phyloP scores from a whole-genome alignment of 176 grass and related monocot species.

The Oryza coarctata region DNA sequence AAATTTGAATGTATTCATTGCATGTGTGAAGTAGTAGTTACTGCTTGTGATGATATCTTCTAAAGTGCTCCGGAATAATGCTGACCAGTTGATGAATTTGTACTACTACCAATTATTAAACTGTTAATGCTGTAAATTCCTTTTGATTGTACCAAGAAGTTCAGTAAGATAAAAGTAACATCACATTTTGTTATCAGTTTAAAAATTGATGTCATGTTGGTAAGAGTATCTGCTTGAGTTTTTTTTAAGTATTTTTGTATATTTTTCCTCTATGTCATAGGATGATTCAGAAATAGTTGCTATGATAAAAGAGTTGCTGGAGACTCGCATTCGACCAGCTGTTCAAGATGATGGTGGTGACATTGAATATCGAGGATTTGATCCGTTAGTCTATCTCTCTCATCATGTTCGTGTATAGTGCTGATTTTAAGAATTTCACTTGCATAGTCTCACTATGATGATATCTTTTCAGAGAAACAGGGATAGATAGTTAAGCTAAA shows the following conservation, averaged over 20 bases:
- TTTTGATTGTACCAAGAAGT: neutral
- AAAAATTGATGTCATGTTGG: constrained; percentile 8
- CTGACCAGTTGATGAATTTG: neutral
- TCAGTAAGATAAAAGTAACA: neutral
- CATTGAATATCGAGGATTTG: constrained; percentile 93
- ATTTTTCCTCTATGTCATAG: constrained; percentile 32
- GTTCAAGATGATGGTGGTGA: constrained; percentile 99
- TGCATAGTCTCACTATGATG: constrained; percentile 24
- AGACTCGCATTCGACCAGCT: constrained; percentile 91
- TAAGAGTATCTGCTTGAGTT: constrained; percentile 3
- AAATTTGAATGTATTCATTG: constrained; percentile 6
- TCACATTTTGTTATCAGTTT: neutral
- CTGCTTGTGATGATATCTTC: neutral
- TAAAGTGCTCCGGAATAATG: neutral
- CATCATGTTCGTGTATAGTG: neutral
- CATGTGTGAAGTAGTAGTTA: neutral
- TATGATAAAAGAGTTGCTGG: constrained; percentile 97
- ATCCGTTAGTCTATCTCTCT: constrained; percentile 56
- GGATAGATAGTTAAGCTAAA: constrained; percentile 79
- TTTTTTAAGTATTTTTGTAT: constrained; percentile 18
- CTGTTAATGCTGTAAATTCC: neutral
- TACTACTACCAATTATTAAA: neutral
- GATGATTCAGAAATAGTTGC: constrained; percentile 99
- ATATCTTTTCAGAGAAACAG: constrained; percentile 61
- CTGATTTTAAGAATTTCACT: neutral